Evolutionary conservation across 345 rosid genomes (phyloP).

Genomic region (Linum usitatissimum): DNA sequence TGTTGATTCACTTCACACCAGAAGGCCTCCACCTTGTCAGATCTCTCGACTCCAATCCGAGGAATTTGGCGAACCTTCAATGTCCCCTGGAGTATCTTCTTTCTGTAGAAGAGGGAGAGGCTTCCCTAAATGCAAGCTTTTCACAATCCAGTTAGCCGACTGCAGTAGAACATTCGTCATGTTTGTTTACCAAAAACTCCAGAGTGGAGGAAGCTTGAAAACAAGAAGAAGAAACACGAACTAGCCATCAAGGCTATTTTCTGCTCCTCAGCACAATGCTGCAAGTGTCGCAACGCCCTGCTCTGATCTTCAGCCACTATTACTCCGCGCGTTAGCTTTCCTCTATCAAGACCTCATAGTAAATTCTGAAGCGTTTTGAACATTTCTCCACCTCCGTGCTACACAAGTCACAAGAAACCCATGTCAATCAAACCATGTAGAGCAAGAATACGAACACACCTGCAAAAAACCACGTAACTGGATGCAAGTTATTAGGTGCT

Average conservation of each 20-base stretch:
- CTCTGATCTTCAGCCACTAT: slow-evolving; percentile 39
- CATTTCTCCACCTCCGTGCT: slow-evolving; percentile 60
- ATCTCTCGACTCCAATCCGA: slow-evolving; percentile 37
- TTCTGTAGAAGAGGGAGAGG: slow-evolving; percentile 24
- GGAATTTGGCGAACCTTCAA: slow-evolving; percentile 6
- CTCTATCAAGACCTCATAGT: slow-evolving; percentile 28
- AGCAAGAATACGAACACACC: too few relatives aligned
- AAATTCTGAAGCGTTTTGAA: slow-evolving; percentile 41
- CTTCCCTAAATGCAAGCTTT: slow-evolving; percentile 37
- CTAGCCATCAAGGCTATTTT: slow-evolving; percentile 45
- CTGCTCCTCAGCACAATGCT: slow-evolving; percentile 46
- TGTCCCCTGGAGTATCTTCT: slow-evolving; percentile 5
- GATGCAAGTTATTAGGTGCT: background rate
- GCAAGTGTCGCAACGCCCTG: slow-evolving; percentile 45
- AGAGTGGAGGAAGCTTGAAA: background rate
- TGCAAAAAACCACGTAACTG: background rate
- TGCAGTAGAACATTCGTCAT: slow-evolving; percentile 12
- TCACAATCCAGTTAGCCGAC: slow-evolving; percentile 37
- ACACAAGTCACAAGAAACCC: slow-evolving; percentile 5
- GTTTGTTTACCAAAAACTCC: background rate
- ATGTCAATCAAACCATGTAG: background rate
- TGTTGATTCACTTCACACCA: too few relatives aligned
- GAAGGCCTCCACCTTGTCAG: too few relatives aligned
- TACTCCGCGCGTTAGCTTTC: slow-evolving; percentile 30
- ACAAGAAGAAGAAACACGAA: background rate